phyloP scores from a whole-genome alignment of 768 basidiomycete genomes.

The Pleurotus tuoliensis region DNA sequence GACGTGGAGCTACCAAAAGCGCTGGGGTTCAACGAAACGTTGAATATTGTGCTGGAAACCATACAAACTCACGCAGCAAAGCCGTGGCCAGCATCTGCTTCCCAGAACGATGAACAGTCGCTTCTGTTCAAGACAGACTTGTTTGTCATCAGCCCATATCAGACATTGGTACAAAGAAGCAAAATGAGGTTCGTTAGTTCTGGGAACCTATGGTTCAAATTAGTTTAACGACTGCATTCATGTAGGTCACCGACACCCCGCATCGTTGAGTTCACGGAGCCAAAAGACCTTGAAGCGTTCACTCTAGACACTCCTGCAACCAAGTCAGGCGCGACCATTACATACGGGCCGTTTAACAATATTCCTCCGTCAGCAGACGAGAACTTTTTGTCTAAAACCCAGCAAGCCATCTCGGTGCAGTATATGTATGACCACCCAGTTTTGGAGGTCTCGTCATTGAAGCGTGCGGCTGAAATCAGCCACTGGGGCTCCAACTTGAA shows the following conservation, averaged over 20 bases:
- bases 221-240: neutral
- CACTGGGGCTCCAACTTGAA: constrained; percentile 98
- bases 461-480: constrained; percentile 83
- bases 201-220: neutral
- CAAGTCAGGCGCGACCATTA: constrained; percentile 76
- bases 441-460: constrained; percentile 66
- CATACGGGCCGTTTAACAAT: constrained; percentile 84
- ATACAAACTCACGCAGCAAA: constrained; percentile 74
- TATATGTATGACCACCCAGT: constrained; percentile 84
- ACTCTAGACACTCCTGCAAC: constrained; percentile 57
- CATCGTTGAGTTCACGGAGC: constrained; percentile 69
- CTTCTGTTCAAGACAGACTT: constrained; percentile 75
- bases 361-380: constrained; percentile 59
- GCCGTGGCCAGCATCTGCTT: constrained; percentile 70
- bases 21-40: constrained; percentile 52
- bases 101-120: constrained; percentile 74
- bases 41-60: constrained; percentile 77
- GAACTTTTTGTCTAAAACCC: constrained; percentile 55
- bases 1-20: constrained; percentile 62
- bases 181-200: constrained; percentile 69
- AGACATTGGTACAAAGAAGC: constrained; percentile 75
- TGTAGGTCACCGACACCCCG: constrained; percentile 66
- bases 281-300: constrained; percentile 56
- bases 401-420: constrained; percentile 69
- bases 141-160: constrained; percentile 82